phyloP scores from a whole-genome alignment of 352 stramenopile genomes.

The Pythium phragmiticola region DNA sequence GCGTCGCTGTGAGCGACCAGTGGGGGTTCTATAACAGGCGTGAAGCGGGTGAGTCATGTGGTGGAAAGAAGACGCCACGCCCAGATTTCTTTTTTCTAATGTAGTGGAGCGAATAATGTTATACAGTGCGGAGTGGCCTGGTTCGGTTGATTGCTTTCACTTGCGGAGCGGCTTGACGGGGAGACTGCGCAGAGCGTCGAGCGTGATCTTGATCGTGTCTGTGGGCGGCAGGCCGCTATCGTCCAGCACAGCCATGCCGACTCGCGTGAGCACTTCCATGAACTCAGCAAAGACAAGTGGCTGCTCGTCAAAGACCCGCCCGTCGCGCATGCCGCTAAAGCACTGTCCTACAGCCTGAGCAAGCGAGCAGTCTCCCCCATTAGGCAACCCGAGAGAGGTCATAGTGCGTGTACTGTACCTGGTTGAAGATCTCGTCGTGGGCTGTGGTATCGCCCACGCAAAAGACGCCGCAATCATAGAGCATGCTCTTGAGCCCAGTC shows the following conservation, averaged over 20 bases:
- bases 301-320: conserved; percentile 34
- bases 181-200: conserved; percentile 68
- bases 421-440: conserved; percentile 58
- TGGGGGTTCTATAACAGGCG: background rate
- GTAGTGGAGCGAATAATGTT: background rate
- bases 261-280: conserved; percentile 62
- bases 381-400: background rate
- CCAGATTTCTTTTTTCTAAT: conserved; percentile 9
- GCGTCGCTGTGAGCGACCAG: conserved; percentile 9
- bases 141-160: conserved; percentile 15
- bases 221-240: conserved; percentile 56
- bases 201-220: conserved; percentile 73
- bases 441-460: conserved; percentile 52
- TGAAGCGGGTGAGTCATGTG: background rate
- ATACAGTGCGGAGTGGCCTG: background rate
- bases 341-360: conserved; percentile 54
- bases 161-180: conserved; percentile 41
- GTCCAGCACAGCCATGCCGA: conserved; percentile 58
- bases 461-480: conserved; percentile 81
- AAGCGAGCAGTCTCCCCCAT: background rate
- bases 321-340: conserved; percentile 50
- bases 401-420: conserved; percentile 23
- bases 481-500: conserved; percentile 50
- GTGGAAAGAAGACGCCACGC: background rate
- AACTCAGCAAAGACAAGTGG: conserved; percentile 76